Evolutionary conservation across 371 early-diverging fungal species (phyloP).

Genomic region (Lichtheimia ramosa): DNA sequence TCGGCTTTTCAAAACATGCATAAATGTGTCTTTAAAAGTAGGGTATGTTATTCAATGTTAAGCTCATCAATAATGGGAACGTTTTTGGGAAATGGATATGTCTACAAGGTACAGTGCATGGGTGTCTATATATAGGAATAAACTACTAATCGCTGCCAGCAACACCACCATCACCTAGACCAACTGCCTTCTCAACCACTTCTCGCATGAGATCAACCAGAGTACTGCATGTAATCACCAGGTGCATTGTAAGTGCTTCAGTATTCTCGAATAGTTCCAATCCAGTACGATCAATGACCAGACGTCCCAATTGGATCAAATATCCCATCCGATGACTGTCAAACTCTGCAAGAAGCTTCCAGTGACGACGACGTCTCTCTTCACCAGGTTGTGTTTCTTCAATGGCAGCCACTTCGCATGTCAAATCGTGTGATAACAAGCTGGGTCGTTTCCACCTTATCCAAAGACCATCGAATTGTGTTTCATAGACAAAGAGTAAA

Average conservation of each 20-base stretch:
- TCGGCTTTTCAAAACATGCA: too few species aligned
- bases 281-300: slow-evolving; percentile 33
- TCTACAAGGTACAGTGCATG: too few species aligned
- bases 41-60: too few species aligned
- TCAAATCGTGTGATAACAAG: slow-evolving; percentile 44
- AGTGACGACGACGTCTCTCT: slow-evolving; percentile 8
- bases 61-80: background rate
- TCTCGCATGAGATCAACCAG: slow-evolving; percentile 51
- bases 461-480: slow-evolving; percentile 29
- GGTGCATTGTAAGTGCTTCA: slow-evolving; percentile 31
- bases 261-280: slow-evolving; percentile 26
- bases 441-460: slow-evolving; percentile 45
- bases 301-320: slow-evolving; percentile 35
- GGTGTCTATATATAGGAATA: background rate
- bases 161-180: slow-evolving; percentile 45
- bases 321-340: slow-evolving; percentile 52
- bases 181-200: slow-evolving; percentile 50
- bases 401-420: slow-evolving; percentile 26
- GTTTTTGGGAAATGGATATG: background rate
- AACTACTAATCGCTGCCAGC: slow-evolving; percentile 38
- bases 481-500: slow-evolving; percentile 40
- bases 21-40: too few species aligned
- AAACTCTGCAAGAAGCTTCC: slow-evolving; percentile 42
- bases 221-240: slow-evolving; percentile 47
- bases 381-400: slow-evolving; percentile 5